Evolutionary conservation across 345 rosid species (phyloP), one percentile per base, ranked within the genome.

Genomic region (Salix brachista): DNA sequence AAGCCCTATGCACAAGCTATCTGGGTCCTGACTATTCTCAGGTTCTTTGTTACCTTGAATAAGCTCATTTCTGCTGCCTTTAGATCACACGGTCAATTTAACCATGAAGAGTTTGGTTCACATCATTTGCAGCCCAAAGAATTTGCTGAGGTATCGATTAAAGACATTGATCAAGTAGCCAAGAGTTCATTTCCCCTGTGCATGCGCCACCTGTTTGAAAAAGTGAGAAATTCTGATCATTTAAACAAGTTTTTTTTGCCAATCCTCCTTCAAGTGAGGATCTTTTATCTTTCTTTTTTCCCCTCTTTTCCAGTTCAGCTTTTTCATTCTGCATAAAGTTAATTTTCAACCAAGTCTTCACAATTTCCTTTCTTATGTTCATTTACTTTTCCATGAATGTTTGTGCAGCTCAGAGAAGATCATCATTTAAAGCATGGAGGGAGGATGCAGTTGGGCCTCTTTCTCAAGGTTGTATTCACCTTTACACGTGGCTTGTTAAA

Each of bases 351-450:
- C 14, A 21, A 66, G 65, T 23, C 10, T 39, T 23, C n/a, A 4
- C 41, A 17, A 9, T 75, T 48, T 18, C 44, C 61, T 58, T 48
- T 34, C 54, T 13, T n/a, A 18, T 13, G 11, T 46, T 54, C 37
- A 19, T 54, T 48, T 60, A 32, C n/a, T 79, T 23, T 78, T 79
- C 36, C 26, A 5, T 78, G 42, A 42, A 36, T 28, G 71, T 36
- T 54, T 48, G 48, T 81, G 84, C 90, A 93, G 97, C 88, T 96
- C 58, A 87, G 90, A 86, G 98, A 92, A 83, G 97, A 96, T 83
- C 99, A 95, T 79, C 99, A 91, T 87, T 79, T 96, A 54, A 92
- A 96, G 87, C 98, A 96, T 80, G 96, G 96, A 75, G 99, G 98
- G 75, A 89, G 98, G 88, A 96, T 96, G 97, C 98, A 96, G 79